Percentiles rank a stretch among this genome's conserved stretches.
Conservation (phyloP, 305 asterid genomes). For the Caryopteris hybrid region DNA sequence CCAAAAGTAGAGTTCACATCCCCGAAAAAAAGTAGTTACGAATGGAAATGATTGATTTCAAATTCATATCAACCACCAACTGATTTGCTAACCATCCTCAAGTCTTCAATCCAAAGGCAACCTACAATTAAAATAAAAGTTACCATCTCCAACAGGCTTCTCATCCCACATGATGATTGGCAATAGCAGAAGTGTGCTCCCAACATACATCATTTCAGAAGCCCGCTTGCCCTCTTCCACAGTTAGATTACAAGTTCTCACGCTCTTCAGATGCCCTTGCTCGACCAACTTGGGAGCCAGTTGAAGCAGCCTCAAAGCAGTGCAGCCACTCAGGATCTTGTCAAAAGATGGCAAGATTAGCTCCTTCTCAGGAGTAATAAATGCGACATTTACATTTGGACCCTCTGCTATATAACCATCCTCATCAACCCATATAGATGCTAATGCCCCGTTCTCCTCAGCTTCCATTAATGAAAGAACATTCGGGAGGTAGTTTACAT, state of each 20-base stretch:
- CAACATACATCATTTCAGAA: conserved; percentile 82
- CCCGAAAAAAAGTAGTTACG: too few relatives aligned
- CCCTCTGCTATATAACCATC: conserved; percentile 81
- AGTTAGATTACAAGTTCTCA: conserved; percentile 36
- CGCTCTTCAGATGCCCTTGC: conserved; percentile 50
- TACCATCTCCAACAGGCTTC: conserved; percentile 39
- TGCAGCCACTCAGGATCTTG: conserved; percentile 77
- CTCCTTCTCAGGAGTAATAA: conserved; percentile 54
- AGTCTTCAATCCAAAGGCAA: too few relatives aligned
- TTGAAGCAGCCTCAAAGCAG: conserved; percentile 72
- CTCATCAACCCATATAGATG: conserved; percentile 79
- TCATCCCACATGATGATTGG: conserved; percentile 73
- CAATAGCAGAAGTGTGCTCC: conserved; percentile 76
- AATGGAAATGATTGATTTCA: too few relatives aligned
- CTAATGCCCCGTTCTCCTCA: conserved; percentile 61
- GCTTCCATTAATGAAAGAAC: conserved; percentile 83
- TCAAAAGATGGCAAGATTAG: conserved; percentile 66
- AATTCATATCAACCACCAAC: too few relatives aligned
- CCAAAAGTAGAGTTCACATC: too few relatives aligned
- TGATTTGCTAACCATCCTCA: too few relatives aligned
- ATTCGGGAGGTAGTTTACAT: conserved; percentile 88
- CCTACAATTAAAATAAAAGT: too few relatives aligned
- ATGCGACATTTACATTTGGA: conserved; percentile 89
- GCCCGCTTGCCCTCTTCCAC: conserved; percentile 54
- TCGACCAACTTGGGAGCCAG: conserved; percentile 67